phyloP scores from a whole-genome alignment of 306 rosid genomes.

The Alnus rubra region DNA sequence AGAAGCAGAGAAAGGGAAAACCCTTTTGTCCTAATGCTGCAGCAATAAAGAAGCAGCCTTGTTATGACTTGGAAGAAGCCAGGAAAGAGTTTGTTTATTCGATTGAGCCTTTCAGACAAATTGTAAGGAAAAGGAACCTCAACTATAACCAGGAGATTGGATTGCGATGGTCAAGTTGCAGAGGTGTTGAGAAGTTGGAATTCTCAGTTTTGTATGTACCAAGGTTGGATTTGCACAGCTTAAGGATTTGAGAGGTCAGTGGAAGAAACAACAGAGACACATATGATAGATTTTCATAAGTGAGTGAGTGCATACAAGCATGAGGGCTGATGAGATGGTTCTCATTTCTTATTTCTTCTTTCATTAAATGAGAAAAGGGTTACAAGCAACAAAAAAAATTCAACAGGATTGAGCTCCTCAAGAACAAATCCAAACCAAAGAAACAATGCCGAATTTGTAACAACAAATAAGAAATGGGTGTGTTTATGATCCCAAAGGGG shows the following conservation, averaged over 20 bases:
- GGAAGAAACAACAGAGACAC: not conserved
- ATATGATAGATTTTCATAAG: not conserved
- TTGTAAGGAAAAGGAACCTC: slow-evolving; percentile 40
- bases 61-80: slow-evolving; percentile 37
- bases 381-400: too few species aligned
- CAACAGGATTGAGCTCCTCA: too few species aligned
- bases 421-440: too few species aligned
- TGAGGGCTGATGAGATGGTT: too few species aligned
- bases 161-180: slow-evolving; percentile 34
- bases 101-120: slow-evolving; percentile 45
- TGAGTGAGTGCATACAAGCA: too few species aligned
- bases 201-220: slow-evolving; percentile 44
- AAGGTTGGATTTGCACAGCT: slow-evolving; percentile 24
- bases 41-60: slow-evolving; percentile 20
- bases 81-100: slow-evolving; percentile 47
- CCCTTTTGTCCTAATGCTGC: not conserved
- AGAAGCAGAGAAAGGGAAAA: slow-evolving; percentile 22
- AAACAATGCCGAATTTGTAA: too few species aligned
- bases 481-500: too few species aligned
- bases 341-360: too few species aligned
- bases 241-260: slow-evolving; percentile 17
- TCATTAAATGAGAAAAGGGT: too few species aligned
- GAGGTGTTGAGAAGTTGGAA: slow-evolving; percentile 25
- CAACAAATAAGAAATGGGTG: too few species aligned
- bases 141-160: slow-evolving; percentile 56